Conservation (phyloP, 495 filamentous ascomycete species). For the Penicillium tannophilum region DNA sequence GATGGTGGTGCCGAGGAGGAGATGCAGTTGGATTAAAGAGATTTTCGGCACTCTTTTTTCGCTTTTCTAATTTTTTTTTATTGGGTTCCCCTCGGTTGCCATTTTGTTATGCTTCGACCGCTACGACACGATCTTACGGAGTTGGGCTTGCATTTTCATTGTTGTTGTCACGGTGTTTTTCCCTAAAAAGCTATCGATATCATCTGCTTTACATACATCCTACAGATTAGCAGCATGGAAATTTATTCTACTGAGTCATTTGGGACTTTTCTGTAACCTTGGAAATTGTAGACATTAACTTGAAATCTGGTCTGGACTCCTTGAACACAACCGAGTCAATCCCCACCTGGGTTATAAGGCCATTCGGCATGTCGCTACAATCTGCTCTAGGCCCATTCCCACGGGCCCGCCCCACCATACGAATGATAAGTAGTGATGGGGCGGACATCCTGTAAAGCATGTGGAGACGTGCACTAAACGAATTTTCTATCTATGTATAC, state of each 20-base stretch:
- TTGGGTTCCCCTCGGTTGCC: constrained; percentile 15
- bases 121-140: constrained; percentile 35
- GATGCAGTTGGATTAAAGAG: constrained; percentile 70
- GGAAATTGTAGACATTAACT: not conserved
- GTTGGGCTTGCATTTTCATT: constrained; percentile 36
- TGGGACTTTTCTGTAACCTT: not conserved
- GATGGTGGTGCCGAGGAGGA: constrained; percentile 67
- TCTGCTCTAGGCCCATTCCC: not conserved
- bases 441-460: not conserved
- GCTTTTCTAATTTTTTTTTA: constrained; percentile 12
- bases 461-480: not conserved
- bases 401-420: not conserved
- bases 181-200: constrained; percentile 34
- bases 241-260: not conserved
- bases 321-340: too few species aligned
- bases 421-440: not conserved
- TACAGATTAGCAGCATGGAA: constrained; percentile 19
- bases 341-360: too few species aligned
- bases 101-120: constrained; percentile 26
- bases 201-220: constrained; percentile 29
- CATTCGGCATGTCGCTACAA: not conserved
- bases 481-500: not conserved
- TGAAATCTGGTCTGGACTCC: too few species aligned
- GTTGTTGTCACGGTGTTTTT: constrained; percentile 29
- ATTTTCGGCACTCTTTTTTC: constrained; percentile 1